Base-by-base conservation (phyloP, 148 eudicot species). In the Vaccinium darrowii region DNA sequence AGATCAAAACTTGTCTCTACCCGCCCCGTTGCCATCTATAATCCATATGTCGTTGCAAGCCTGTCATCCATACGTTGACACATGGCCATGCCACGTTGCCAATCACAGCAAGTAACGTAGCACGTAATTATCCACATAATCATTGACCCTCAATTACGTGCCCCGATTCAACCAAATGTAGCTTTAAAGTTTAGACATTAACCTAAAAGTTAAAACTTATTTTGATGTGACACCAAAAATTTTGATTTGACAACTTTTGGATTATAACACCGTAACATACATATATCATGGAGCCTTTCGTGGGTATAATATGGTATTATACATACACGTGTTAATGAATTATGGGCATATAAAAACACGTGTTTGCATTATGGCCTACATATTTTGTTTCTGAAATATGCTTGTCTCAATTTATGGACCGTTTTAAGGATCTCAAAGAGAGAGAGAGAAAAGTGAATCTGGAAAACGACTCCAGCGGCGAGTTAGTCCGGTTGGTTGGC, bases 341-440 rank as follows among this genome's bases (percentile, higher is more conserved):
- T 33, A 58, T 19, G 21, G n/a, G 27, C 19, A 78, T 19, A n/a
- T 50, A 83, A 25, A 65, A 21, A 86, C 83, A 86, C 50, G 85
- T 71, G 88, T 72, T 12, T 25, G 33, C 85, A 25, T 19, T 58
- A 72, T 83, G 86, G 86, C 81, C 86, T 11, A 21, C 83, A 79
- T 72, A 3, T 54, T 79, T 27, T 67, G 50, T 16, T 23, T 60
- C 27, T 54, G 53, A 82, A 54, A 73, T 69, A 60, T 79, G 77
- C 43, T 63, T 49, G 51, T n/a, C 9, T 13, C 30, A 43, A 63
- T 63, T 13, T 62, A 49, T 65, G 25, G 18, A 23, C 27, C 3
- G 73, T 5, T 13, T 3, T 69, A 3, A 27, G 1, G 36, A 69
- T 23, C 74, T 69, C 13, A 30, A 43, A 69, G 36, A 27, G 39